Base-by-base conservation (phyloP, 805 yeast genomes). In the Candida silvatica region DNA sequence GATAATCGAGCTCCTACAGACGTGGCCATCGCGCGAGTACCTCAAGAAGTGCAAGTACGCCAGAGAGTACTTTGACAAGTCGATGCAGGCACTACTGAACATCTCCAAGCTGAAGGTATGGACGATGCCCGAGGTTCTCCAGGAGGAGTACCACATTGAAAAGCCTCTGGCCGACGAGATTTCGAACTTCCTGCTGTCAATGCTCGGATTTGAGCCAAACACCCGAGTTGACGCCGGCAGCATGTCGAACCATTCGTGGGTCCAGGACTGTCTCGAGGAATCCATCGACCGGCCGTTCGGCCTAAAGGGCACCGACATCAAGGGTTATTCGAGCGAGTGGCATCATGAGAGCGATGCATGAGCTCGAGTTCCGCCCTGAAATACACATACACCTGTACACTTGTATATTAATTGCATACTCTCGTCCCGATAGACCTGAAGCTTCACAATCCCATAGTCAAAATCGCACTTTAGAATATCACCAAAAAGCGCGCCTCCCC, bases 161-260 rank as follows among this genome's bases (percentile, higher is more conserved):
- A 50, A 60, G 36, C 45, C 55, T 16, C 52, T 59, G 25, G 62
- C 68, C 4, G 38, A 42, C 24, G 62, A 68, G 26, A 52, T 72
- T 14, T 46, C 66, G 4, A 70, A 65, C 37, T 71, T 77, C 39
- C 56, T 77, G 26, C 45, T 59, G 31, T 63, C 70, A 37, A 71
- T 79, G 62, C 58, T 77, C 31, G 59, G 56, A 32, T 63, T 66
- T 44, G 64, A 68, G 44, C 71, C 77, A 18, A 52, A 53, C 29
- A 63, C 63, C 9, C 59, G 83, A 35, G 66, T 62, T 34, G 81
- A 75, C 56, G 71, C 77, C 19, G 70, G 72, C 26, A 62, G 72
- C 6, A 61, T 75, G 52, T 56, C 68, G 31, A 59, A 65, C 20
- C 80, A 74, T 49, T 66, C 72, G 4, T 77, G 77, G 76, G 52